Conservation (phyloP, 2,329 filamentous ascomycete species). For the Fusarium bulbicola region DNA sequence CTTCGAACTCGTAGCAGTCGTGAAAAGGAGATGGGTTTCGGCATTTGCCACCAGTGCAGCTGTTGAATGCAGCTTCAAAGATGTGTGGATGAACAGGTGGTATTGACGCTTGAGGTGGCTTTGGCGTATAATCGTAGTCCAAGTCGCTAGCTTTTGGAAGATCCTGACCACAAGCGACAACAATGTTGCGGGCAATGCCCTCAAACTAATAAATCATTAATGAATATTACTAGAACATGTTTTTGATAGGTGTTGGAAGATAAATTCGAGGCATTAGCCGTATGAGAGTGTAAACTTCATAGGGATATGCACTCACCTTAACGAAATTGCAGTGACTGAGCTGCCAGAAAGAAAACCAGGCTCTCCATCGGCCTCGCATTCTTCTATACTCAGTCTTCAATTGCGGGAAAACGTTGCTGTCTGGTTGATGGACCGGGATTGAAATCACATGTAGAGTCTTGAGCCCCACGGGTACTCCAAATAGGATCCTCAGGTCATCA, state of each 20-base stretch:
- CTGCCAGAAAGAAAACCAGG: conserved; percentile 15
- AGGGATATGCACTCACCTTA: background rate
- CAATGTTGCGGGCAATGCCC: background rate
- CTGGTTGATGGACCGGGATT: background rate
- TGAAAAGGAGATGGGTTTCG: background rate
- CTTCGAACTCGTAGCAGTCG: conserved; percentile 9
- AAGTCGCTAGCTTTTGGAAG: background rate
- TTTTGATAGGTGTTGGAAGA: background rate
- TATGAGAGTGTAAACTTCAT: background rate
- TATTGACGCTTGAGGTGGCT: conserved; percentile 7
- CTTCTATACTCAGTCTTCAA: background rate
- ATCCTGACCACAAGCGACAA: conserved; percentile 3
- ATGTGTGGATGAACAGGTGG: conserved; percentile 2
- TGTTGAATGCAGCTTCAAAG: conserved; percentile 14
- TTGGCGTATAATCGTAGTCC: conserved; percentile 8
- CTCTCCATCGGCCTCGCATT: background rate
- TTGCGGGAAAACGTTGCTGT: background rate
- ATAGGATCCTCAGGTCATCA: background rate
- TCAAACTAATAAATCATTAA: background rate
- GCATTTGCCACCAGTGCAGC: conserved; percentile 1
- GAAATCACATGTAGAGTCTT: conserved; percentile 2
- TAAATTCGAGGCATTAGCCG: no score
- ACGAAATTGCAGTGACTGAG: conserved; percentile 15
- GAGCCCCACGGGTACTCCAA: background rate
- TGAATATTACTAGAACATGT: background rate